phyloP scores from a whole-genome alignment of 2,329 filamentous ascomycete genomes.

The Colletotrichum camelliae region DNA sequence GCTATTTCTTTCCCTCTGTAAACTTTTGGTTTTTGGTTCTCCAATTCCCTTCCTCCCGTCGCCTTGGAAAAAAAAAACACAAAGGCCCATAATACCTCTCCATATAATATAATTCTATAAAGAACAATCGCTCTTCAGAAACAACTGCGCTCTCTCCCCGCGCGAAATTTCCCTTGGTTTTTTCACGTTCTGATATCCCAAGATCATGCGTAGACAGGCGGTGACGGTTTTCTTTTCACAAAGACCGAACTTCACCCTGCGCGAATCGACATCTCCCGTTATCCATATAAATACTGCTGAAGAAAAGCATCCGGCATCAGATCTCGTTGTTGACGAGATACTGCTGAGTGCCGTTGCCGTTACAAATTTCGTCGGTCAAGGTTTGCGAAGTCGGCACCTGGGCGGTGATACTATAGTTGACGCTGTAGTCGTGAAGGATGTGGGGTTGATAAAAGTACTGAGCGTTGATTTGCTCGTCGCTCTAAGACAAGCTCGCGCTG shows the following conservation, averaged over 20 bases:
- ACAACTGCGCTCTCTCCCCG: not conserved
- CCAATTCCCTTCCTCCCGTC: not conserved
- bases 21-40: not conserved
- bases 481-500: slow-evolving; percentile 12
- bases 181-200: not conserved
- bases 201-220: not conserved
- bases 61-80: not conserved
- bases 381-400: not conserved
- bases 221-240: not conserved
- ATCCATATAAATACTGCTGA: not conserved
- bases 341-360: not conserved
- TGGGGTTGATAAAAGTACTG: slow-evolving; percentile 4
- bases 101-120: not conserved
- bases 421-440: not conserved
- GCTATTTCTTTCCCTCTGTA: not conserved
- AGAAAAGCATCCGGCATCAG: not conserved
- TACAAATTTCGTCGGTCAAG: not conserved
- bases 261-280: not conserved
- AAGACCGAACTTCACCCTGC: not conserved
- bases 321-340: not conserved
- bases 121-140: not conserved
- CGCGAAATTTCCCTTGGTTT: not conserved
- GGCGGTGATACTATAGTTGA: not conserved
- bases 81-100: not conserved
- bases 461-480: not conserved